Evolutionary conservation across 176 grass and related monocot genomes (phyloP).

Genomic region (Paspalum notatum): DNA sequence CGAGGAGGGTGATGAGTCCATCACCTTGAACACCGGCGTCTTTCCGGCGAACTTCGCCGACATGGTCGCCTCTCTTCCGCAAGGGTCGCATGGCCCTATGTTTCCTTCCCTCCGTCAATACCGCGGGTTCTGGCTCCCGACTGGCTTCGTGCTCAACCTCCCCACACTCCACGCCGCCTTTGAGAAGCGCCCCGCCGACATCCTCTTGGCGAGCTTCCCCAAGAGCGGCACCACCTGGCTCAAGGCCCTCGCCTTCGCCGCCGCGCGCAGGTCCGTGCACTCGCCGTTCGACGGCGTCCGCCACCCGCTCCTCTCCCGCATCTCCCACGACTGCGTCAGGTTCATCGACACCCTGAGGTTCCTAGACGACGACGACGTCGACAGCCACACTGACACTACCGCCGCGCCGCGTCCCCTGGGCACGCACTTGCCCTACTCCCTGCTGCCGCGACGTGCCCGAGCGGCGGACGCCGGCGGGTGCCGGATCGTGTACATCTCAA

Average conservation of each 20-base stretch:
- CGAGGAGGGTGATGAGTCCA: too few relatives aligned
- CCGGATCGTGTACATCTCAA: conserved; percentile 42
- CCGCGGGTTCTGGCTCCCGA: too few relatives aligned
- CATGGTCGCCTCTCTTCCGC: too few relatives aligned
- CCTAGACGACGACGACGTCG: too few relatives aligned
- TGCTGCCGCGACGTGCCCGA: conserved; percentile 18
- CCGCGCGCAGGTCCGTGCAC: background rate
- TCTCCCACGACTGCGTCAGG: conserved; percentile 41
- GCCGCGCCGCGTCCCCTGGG: background rate
- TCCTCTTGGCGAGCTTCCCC: conserved; percentile 39
- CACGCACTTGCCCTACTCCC: conserved; percentile 46
- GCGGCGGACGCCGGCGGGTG: background rate
- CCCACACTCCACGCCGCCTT: background rate
- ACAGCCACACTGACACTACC: rapidly evolving
- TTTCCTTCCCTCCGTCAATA: too few relatives aligned
- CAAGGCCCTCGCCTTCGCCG: conserved; percentile 37
- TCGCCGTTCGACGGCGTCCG: background rate
- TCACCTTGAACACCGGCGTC: too few relatives aligned
- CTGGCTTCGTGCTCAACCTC: background rate
- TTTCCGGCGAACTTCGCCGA: too few relatives aligned
- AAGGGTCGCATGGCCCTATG: too few relatives aligned
- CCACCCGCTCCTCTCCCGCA: conserved; percentile 14
- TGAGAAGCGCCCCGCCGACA: conserved; percentile 1
- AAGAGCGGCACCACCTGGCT: conserved; percentile 59
- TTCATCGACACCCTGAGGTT: conserved; percentile 3